These are phyloP conservation scores for Ascochyta fabae DNA, from an alignment of 2,329 filamentous ascomycete genomes.

Conservation along the genomic window DNA sequence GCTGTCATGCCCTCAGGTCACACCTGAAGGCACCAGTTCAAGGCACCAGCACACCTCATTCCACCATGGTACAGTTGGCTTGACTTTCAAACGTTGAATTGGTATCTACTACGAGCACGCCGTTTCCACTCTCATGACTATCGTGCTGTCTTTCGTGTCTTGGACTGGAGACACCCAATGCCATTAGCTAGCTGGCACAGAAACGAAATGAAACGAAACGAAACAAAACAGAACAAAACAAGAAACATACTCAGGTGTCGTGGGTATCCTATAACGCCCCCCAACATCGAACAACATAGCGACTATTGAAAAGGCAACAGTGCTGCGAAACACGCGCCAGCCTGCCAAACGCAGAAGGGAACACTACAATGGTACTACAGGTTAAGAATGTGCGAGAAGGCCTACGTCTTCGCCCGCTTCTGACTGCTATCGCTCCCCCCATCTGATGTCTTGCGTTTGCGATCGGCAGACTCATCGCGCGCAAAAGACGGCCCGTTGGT, in stretches of 20 bases:
- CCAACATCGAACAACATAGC: constrained; percentile 22
- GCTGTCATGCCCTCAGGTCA: not conserved
- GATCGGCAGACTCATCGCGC: constrained; percentile 50
- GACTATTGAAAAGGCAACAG: constrained; percentile 8
- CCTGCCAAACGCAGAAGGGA: constrained; percentile 8
- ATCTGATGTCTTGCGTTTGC: constrained; percentile 51
- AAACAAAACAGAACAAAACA: constrained; percentile 9
- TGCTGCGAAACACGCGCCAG: constrained; percentile 21
- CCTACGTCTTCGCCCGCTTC: constrained; percentile 48
- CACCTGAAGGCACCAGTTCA: not conserved
- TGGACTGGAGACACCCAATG: constrained; percentile 5
- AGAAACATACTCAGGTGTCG: constrained; percentile 23
- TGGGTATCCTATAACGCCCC: constrained; percentile 39
- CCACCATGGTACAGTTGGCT: too few relatives aligned
- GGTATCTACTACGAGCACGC: constrained; percentile 24
- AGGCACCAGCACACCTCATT: not conserved
- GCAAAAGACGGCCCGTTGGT: constrained; percentile 53
- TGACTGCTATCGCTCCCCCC: constrained; percentile 47
- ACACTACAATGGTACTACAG: constrained; percentile 17
- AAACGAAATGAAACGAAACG: too few relatives aligned
- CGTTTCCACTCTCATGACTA: constrained; percentile 10
- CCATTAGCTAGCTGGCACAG: constrained; percentile 3
- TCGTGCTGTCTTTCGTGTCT: constrained; percentile 12
- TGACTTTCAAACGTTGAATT: not conserved
- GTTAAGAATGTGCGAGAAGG: not conserved